Evolutionary conservation across 2,329 filamentous ascomycete species (phyloP).

Genomic region (Exophiala calicioides): DNA sequence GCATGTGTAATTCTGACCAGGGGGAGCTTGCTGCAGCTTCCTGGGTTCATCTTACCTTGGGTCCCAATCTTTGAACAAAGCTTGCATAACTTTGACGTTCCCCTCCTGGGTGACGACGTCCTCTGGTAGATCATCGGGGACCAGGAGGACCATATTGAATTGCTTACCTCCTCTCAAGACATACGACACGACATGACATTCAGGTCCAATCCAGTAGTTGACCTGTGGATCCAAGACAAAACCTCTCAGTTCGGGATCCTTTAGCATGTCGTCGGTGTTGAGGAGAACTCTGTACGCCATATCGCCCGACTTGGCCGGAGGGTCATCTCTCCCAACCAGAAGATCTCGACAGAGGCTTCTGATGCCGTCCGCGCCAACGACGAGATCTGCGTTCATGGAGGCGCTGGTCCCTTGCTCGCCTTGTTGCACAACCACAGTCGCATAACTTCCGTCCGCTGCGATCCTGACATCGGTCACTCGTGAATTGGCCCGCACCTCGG

Average conservation of each 20-base stretch:
- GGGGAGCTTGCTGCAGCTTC: not conserved
- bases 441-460: constrained; percentile 29
- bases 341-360: constrained; percentile 47
- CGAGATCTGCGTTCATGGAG: constrained; percentile 40
- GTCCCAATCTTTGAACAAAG: constrained; percentile 38
- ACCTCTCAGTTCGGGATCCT: constrained; percentile 49
- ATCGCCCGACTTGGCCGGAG: constrained; percentile 55
- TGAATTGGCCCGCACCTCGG: constrained; percentile 36
- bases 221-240: constrained; percentile 53
- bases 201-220: constrained; percentile 58
- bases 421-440: constrained; percentile 38
- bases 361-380: constrained; percentile 53
- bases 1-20: not conserved
- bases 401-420: constrained; percentile 33
- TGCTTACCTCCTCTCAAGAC: constrained; percentile 46
- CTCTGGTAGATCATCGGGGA: constrained; percentile 47
- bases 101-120: constrained; percentile 33
- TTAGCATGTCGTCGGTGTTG: constrained; percentile 50
- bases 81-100: constrained; percentile 39
- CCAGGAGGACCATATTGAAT: constrained; percentile 51
- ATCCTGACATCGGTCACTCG: constrained; percentile 27
- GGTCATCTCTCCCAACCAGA: constrained; percentile 46
- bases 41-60: constrained; percentile 38
- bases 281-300: constrained; percentile 58
- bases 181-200: constrained; percentile 54